Conservation (phyloP, 305 asterid species). For the Fraxinus platypoda region DNA sequence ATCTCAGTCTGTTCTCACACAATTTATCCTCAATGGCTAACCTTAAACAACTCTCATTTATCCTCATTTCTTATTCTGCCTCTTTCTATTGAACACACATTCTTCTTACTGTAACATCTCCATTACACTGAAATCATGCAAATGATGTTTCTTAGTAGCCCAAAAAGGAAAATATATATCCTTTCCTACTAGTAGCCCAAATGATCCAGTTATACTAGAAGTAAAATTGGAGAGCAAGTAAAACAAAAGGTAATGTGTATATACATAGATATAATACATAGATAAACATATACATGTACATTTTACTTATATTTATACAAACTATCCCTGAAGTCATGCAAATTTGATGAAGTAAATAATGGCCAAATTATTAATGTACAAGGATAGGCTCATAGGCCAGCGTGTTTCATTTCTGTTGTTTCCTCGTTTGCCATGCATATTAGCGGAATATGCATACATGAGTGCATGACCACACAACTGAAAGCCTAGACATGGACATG, state of each 20-base stretch:
- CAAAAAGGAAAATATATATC: background rate
- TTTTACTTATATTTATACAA: background rate
- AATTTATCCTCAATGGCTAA: background rate
- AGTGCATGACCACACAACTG: slow-evolving; percentile 10
- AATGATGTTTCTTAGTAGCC: background rate
- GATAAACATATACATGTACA: background rate
- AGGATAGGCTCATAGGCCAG: background rate
- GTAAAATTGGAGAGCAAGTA: background rate
- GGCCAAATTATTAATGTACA: background rate
- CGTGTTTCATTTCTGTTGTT: background rate
- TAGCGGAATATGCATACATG: background rate
- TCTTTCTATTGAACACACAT: background rate
- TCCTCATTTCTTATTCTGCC: background rate
- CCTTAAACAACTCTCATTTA: background rate
- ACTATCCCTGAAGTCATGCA: background rate
- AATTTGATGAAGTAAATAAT: background rate
- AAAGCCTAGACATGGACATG: background rate
- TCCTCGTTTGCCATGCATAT: background rate
- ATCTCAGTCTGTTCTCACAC: background rate
- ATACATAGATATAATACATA: background rate
- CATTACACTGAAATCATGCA: background rate
- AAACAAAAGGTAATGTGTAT: background rate
- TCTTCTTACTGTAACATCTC: background rate
- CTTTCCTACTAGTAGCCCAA: too few species aligned
- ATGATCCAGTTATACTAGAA: background rate